Conservation (phyloP, 164 flowering plant genomes). For the Berberis thunbergii region DNA sequence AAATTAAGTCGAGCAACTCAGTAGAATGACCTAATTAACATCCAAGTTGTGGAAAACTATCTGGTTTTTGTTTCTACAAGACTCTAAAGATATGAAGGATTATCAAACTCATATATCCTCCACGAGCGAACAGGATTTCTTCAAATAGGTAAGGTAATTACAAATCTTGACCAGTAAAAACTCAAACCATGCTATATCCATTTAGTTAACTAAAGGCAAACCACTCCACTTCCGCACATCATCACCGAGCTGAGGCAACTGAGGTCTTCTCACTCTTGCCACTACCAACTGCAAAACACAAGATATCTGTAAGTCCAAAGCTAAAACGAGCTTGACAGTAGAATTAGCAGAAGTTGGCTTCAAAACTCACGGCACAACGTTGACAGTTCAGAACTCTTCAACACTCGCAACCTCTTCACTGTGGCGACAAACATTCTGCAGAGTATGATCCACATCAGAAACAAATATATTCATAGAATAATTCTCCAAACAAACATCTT, state of each 20-base stretch:
- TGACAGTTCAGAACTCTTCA: slow-evolving; percentile 40
- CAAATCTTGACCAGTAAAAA: background rate
- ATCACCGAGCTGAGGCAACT: slow-evolving; percentile 2
- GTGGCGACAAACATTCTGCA: slow-evolving; percentile 57
- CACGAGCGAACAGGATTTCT: background rate
- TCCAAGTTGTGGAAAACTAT: background rate
- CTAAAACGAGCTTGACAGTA: background rate
- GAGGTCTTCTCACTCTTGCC: slow-evolving; percentile 12
- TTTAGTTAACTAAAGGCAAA: background rate
- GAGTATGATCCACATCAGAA: background rate
- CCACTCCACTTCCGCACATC: slow-evolving; percentile 2
- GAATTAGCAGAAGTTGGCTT: background rate
- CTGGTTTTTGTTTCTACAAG: slow-evolving; percentile 4
- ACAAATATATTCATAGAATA: background rate
- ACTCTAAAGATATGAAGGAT: background rate
- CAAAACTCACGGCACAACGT: slow-evolving; percentile 25
- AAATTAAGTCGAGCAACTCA: too few species aligned
- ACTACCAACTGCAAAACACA: slow-evolving; percentile 18
- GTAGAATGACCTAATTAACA: background rate
- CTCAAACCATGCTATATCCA: slow-evolving; percentile 1
- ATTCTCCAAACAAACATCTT: background rate
- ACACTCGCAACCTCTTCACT: slow-evolving; percentile 48
- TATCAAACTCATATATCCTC: slow-evolving; percentile 3
- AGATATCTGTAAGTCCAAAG: background rate
- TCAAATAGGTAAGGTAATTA: background rate